Conservation (phyloP, 768 basidiomycete species). For the Naganishia kalamii region DNA sequence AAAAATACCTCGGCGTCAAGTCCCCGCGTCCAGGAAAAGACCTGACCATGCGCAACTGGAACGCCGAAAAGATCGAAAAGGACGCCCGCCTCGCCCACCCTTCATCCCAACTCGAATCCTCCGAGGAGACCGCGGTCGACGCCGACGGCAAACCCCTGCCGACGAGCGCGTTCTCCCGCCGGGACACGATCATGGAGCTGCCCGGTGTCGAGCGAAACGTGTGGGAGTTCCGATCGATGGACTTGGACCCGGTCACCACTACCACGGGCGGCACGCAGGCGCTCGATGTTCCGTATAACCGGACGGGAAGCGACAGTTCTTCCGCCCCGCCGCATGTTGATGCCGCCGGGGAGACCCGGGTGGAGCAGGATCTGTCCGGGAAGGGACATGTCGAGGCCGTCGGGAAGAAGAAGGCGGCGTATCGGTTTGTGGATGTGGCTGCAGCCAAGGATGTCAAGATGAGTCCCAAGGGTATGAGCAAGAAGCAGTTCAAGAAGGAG, state of each 20-base stretch:
- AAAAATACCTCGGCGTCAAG: slow-evolving; percentile 61
- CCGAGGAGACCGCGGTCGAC: slow-evolving; percentile 33
- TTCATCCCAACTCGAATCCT: slow-evolving; percentile 29
- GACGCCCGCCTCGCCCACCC: slow-evolving; percentile 27
- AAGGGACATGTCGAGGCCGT: background rate
- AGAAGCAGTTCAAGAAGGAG: slow-evolving; percentile 7
- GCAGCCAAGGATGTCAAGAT: background rate
- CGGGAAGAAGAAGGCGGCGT: background rate
- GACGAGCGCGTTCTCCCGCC: slow-evolving; percentile 13
- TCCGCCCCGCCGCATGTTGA: background rate
- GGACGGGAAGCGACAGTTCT: background rate
- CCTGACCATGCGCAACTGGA: slow-evolving; percentile 16
- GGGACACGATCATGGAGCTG: slow-evolving; percentile 19
- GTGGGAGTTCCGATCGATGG: slow-evolving; percentile 41
- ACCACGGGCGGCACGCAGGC: background rate
- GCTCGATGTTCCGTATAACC: slow-evolving; percentile 22
- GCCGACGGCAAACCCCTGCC: background rate
- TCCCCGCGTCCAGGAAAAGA: slow-evolving; percentile 22
- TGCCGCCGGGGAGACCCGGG: background rate
- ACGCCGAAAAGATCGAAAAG: slow-evolving; percentile 24
- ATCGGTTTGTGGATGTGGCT: background rate
- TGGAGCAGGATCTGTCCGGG: too few relatives aligned
- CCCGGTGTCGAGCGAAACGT: slow-evolving; percentile 36
- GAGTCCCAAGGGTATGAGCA: slow-evolving; percentile 4
- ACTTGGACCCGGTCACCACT: background rate